These are phyloP conservation scores for Alternaria sp. DNA, from an alignment of 2,329 filamentous ascomycete genomes.

Conservation along the genomic window DNA sequence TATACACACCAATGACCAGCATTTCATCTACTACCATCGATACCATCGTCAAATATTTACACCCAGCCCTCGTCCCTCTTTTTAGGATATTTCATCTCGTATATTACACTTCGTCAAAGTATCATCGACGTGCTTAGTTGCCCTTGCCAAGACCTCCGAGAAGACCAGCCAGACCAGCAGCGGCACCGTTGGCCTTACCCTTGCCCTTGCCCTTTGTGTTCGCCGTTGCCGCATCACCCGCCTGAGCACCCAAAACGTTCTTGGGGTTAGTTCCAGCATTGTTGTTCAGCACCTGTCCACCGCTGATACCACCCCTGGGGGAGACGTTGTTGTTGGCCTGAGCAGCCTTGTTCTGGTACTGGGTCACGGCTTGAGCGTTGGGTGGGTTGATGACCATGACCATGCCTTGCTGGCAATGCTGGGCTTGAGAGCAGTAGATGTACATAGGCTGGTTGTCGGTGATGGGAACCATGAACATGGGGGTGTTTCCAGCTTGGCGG, in stretches of 20 bases:
- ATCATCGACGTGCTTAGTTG: background rate
- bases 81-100: background rate
- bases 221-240: slow-evolving; percentile 15
- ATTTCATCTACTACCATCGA: background rate
- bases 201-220: slow-evolving; percentile 4
- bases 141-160: slow-evolving; percentile 1
- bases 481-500: slow-evolving; percentile 33
- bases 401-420: slow-evolving; percentile 78
- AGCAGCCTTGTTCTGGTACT: slow-evolving; percentile 36
- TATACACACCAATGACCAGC: slow-evolving; percentile 6
- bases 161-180: slow-evolving; percentile 8
- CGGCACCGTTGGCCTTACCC: slow-evolving; percentile 1
- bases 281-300: slow-evolving; percentile 32
- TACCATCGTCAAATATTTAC: background rate
- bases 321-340: slow-evolving; percentile 38
- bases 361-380: slow-evolving; percentile 32
- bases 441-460: slow-evolving; percentile 70
- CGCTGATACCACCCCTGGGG: slow-evolving; percentile 31
- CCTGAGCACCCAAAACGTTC: slow-evolving; percentile 22
- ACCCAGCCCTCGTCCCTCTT: background rate
- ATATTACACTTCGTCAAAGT: background rate
- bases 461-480: slow-evolving; percentile 41
- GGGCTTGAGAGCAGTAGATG: slow-evolving; percentile 75
- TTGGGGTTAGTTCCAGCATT: slow-evolving; percentile 33
- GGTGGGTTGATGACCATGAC: slow-evolving; percentile 73